Evolutionary conservation across 1,284 basidiomycete genomes (phyloP), one percentile per base, ranked within the genome.

Genomic region (Boletellus deceptivus): DNA sequence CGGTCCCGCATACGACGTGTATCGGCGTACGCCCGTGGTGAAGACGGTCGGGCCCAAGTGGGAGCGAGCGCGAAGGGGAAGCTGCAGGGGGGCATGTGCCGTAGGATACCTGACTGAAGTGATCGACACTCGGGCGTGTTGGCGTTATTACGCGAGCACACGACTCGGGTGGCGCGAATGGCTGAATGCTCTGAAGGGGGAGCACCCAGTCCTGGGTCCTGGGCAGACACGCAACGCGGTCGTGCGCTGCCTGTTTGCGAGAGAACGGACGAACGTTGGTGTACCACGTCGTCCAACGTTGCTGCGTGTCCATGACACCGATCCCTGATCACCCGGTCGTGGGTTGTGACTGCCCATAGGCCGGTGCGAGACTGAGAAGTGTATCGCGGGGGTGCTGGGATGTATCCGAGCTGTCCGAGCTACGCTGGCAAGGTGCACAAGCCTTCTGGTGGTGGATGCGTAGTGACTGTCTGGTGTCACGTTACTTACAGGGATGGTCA

Each of bases 161-260:
- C 14, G 17, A 34, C 25, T 29, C 5, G 41, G 41, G 25, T 17
- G 24, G 24, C 29, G 13, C 29, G 29, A 29, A 29, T 29, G 29
- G 29, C 29, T 29, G 29, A 29, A 11, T 31, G 29, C 29, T 31
- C 29, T 31, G 29, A 31, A 5, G 29, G 9, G 4, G 29, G 29
- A 29, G 11, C 29, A 29, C 10, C 29, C 29, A 9, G 43, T 39
- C 35, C 36, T 48, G 48, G 54, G 54, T 41, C 49, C 49, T 52
- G 57, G 49, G 54, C 36, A 50, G 59, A 48, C 39, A 48, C 39
- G 44, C 29, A 24, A 45, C 14, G 41, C 38, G 49, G 44, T 35
- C 20, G 29, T 39, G 20, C 37, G 29, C 40, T 6, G 22, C 27
- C 13, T 31, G 13, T 31, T 31, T 31, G 29, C 14, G 29, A 29